These are phyloP conservation scores for Phlebiopsis flavidoalba DNA, from an alignment of 768 basidiomycete species.

Conservation along the genomic window DNA sequence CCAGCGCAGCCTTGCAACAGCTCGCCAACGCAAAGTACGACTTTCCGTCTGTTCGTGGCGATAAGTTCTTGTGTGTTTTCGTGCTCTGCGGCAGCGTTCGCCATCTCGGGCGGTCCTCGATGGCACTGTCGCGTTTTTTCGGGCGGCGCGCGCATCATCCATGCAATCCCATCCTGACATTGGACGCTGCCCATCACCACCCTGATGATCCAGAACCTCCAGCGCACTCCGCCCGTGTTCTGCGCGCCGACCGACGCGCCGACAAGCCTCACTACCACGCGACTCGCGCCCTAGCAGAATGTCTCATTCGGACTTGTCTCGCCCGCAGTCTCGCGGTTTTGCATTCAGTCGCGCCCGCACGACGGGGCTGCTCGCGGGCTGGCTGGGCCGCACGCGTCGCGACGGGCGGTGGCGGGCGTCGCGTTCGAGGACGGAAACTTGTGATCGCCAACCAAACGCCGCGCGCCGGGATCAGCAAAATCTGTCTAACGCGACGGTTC, in stretches of 20 bases:
- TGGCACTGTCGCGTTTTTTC: neutral
- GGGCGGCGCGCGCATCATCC: neutral
- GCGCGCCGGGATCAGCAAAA: neutral
- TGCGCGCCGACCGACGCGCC: neutral
- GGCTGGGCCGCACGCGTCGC: neutral
- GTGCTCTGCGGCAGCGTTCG: neutral
- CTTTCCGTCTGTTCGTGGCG: neutral
- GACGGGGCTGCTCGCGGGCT: neutral
- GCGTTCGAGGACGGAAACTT: neutral
- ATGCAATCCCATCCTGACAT: neutral
- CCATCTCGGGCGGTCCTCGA: neutral
- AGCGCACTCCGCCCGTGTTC: neutral
- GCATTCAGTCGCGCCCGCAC: neutral
- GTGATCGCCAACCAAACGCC: too few relatives aligned
- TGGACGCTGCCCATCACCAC: too few relatives aligned
- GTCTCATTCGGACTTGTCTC: too few relatives aligned
- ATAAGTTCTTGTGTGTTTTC: neutral
- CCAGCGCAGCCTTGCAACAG: too few relatives aligned
- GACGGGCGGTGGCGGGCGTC: neutral
- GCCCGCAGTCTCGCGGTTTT: neutral
- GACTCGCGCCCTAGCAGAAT: neutral
- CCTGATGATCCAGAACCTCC: neutral
- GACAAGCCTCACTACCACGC: too few relatives aligned
- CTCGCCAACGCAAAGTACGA: neutral
- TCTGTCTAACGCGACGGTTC: neutral